Evolutionary conservation across 2,329 filamentous ascomycete species (phyloP), one percentile per base, ranked within the genome.

Genomic region (Chaetomium strumarium): DNA sequence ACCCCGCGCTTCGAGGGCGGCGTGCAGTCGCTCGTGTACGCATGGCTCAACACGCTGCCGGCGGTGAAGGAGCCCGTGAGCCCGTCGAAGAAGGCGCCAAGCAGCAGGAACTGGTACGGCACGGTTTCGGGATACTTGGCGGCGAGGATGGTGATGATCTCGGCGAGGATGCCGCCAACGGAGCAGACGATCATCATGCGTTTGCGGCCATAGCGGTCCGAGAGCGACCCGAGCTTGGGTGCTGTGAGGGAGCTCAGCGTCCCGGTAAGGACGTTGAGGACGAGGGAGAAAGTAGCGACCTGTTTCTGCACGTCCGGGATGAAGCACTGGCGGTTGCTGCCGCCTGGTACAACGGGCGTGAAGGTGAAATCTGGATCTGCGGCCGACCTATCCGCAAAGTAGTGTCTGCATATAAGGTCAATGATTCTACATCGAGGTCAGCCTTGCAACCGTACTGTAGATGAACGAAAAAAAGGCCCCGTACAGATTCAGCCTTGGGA

Each of bases 11-110:
- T 82, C 30, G 87, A 85, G 0, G 90, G 88, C 4, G 86, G 75
- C 0, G 90, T 92, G 68, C 90, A 96, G 68, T 99, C 93, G 38
- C 89, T 85, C 12, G 88, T 85, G 68, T 97, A 99, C 0, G 92
- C 90, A 67, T 95, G 85, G 19, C 83, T 84, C 53, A 95, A 73
- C 17, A 85, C 73, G 42, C 86, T 86, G 29, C 85, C 86, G 0
- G 89, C 82, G 1, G 90, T 95, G 66, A 96, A 96, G 0, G 91
- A 96, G 8, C 93, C 93, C 10, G 84, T 84, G 5, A 96, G 64
- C 5, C 93, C 93, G 64, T 99, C 93, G 42, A 91, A 75, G 10
- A 88, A 75, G 34, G 84, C 81, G 10, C 89, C 89, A 1, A 92
- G 67, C 6, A 97, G 72, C 19, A 99, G 73, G 80, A 88, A 87